Percentiles rank a stretch among this genome's conserved stretches.
Evolutionary conservation across 495 filamentous ascomycete genomes (phyloP).

Genomic region (Neurospora sp.): DNA sequence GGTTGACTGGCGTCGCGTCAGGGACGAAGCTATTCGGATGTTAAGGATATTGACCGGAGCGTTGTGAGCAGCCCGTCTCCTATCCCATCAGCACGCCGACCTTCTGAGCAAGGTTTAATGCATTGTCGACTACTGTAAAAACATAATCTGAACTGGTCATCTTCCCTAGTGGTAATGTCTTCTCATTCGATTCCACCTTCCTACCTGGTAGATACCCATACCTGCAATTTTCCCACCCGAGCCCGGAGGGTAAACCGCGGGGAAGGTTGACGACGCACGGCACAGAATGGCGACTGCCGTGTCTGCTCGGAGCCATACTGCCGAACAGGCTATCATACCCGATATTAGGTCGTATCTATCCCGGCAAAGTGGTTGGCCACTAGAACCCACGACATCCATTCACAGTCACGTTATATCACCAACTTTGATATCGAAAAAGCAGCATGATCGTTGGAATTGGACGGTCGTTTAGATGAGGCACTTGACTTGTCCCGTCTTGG

Average conservation of each 20-base stretch:
- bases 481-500: constrained; percentile 9
- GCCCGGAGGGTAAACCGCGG: no score
- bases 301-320: constrained; percentile 9
- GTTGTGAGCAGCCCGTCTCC: not conserved
- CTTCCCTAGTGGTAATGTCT: not conserved
- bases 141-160: not conserved
- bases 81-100: not conserved
- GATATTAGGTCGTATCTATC: constrained; percentile 10
- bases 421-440: not conserved
- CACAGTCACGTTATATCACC: not conserved
- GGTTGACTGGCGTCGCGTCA: not conserved
- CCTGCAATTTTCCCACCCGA: no score
- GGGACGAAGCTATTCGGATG: not conserved
- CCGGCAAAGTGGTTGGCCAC: constrained; percentile 9
- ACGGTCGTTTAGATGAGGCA: not conserved
- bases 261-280: no score
- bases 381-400: not conserved
- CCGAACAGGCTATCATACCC: constrained; percentile 20
- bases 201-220: no score
- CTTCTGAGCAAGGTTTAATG: not conserved
- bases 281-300: constrained; percentile 6
- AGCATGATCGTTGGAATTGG: not conserved
- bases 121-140: not conserved
- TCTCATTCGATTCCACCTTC: not conserved
- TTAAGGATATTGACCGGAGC: not conserved